Evolutionary conservation across 495 filamentous ascomycete genomes (phyloP), one percentile per base, ranked within the genome.

Genomic region (Daldinia childiae): DNA sequence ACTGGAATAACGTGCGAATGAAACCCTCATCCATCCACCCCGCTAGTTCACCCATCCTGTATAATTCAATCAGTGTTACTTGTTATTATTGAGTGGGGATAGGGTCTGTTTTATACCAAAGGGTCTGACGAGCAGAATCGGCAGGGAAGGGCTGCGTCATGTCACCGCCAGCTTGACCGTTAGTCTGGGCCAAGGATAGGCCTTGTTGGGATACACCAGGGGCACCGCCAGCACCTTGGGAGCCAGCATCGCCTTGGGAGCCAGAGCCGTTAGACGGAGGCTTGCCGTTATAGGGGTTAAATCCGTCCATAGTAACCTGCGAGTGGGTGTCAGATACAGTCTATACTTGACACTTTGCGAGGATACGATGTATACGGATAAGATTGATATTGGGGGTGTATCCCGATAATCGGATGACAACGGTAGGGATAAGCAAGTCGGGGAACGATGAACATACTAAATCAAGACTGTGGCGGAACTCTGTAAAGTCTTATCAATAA

Each of bases 1-100:
- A 90, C 79, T 90, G 92, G 90, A 93, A 98, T 21, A 98, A 87
- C 70, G 90, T 94, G 78, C 96, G 94, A 73, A 99, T 92, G 82
- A 98, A 99, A 79, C 92, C 96, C 82, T 99, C 95, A 79, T 99
- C 95, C 80, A 99, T 98, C 95, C 95, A 99, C 3, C 93, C 93
- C 80, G 98, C 95, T 75, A 99, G 91, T 78, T 99, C 95, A 65
- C 95, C 95, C 95, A 99, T 99, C 95, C 94, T 91, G 39, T 84
- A 36, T 85, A 55, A 70, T 77, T 74, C 77, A 61, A 66, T 78
- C 60, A 74, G 62, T 57, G 36, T 9, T 39, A 58, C 52, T 67
- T 58, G 15, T 9, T 6, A 8, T 50, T 19, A 17, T 12, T 17
- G 57, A 19, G 45, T n/a, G 14, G 0, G 41, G 14, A 9, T 9